Evolutionary conservation across 2,329 filamentous ascomycete genomes (phyloP).

Genomic region (Microdochium bolleyi): DNA sequence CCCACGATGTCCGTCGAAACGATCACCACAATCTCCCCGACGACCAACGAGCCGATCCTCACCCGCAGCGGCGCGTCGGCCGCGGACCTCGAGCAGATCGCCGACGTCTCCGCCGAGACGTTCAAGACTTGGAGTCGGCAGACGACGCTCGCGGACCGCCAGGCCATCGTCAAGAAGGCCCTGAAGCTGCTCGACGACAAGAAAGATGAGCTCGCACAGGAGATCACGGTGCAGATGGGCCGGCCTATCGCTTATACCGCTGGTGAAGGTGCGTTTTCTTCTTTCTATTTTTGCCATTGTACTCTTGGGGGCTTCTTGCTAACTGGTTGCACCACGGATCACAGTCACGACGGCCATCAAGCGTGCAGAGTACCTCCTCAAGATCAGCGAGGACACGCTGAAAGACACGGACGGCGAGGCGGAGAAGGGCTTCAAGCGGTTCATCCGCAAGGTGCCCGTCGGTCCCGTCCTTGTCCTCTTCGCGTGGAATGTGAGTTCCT

Average conservation of each 20-base stretch:
- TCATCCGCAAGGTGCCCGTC: constrained; percentile 80
- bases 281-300: not conserved
- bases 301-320: not conserved
- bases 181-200: constrained; percentile 61
- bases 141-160: constrained; percentile 66
- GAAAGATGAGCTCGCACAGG: constrained; percentile 73
- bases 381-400: constrained; percentile 71
- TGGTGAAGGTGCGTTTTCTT: constrained; percentile 47
- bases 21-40: constrained; percentile 78
- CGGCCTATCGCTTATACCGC: constrained; percentile 81
- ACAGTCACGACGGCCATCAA: constrained; percentile 71
- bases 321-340: not conserved
- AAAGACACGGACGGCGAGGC: constrained; percentile 74
- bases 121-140: constrained; percentile 66
- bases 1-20: constrained; percentile 53
- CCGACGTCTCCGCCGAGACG: constrained; percentile 62
- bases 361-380: constrained; percentile 77
- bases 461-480: constrained; percentile 86
- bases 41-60: constrained; percentile 76
- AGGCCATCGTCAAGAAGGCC: constrained; percentile 74
- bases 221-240: constrained; percentile 93
- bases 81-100: constrained; percentile 63
- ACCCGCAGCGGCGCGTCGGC: constrained; percentile 68
- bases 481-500: constrained; percentile 77
- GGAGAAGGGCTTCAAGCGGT: constrained; percentile 84